Evolutionary conservation across 345 rosid genomes (phyloP).

Genomic region (Eucalyptus camaldulensis): DNA sequence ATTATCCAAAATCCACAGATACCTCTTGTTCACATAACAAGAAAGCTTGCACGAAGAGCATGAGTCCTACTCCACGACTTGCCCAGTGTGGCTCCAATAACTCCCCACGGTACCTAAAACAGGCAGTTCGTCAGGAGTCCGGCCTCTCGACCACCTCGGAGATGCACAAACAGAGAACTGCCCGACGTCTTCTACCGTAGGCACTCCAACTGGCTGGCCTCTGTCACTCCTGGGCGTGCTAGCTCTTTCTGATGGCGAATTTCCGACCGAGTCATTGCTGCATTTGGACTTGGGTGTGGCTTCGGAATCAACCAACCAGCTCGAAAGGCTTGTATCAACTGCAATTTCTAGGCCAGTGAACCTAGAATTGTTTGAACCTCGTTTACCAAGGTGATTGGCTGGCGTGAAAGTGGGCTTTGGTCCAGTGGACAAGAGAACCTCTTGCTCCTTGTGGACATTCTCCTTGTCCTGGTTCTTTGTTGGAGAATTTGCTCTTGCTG

Average conservation of each 20-base stretch:
- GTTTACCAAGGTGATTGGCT: neutral
- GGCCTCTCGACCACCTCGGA: conserved; percentile 10
- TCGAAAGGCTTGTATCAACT: conserved; percentile 56
- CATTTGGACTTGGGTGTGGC: conserved; percentile 16
- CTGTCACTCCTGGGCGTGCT: conserved; percentile 12
- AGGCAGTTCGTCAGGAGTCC: conserved; percentile 20
- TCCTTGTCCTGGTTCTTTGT: conserved; percentile 25
- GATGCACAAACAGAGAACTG: conserved; percentile 17
- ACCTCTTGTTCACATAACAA: neutral
- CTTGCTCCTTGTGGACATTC: conserved; percentile 14
- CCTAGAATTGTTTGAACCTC: neutral
- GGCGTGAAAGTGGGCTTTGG: conserved; percentile 5
- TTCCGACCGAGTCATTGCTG: conserved; percentile 16
- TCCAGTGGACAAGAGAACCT: neutral
- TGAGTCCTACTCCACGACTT: conserved; percentile 11
- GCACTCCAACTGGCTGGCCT: conserved; percentile 19
- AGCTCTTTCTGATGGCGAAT: conserved; percentile 12
- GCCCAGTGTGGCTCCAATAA: conserved; percentile 36
- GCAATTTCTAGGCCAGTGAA: conserved; percentile 11
- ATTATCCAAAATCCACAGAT: neutral
- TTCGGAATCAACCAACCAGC: conserved; percentile 44
- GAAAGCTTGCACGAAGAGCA: conserved; percentile 6
- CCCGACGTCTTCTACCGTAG: conserved; percentile 19
- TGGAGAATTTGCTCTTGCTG: conserved; percentile 10
- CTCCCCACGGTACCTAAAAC: conserved; percentile 52